Base-by-base conservation (phyloP, 2,329 filamentous ascomycete species). In the Aspergillus amoenus region DNA sequence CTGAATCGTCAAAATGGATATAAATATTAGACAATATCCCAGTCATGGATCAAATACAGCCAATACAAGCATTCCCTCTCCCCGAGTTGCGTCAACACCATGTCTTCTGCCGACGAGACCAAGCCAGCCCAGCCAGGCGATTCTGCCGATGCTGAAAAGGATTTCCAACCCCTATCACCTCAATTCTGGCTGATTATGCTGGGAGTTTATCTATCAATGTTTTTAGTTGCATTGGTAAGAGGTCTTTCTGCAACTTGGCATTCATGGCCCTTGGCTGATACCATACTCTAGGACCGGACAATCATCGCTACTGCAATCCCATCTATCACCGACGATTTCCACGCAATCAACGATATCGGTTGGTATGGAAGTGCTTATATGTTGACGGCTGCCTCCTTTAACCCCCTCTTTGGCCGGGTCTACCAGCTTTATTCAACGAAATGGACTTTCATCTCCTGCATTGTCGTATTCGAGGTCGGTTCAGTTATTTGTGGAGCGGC, bases 291-390 rank as follows among this genome's bases (percentile, higher is more conserved):
- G 21, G 64, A 67, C 21, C 60, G 62, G 18, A 71, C 69, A 34
- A 72, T 73, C 53, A 67, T 72, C 21, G 65, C 65, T 17, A 73
- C 68, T 4, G 71, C 71, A 8, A 73, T 72, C 45, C 71, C 71
- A 12, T 62, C 64, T 24, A 73, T 73, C 40, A 73, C 69, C 5
- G 65, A 73, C 59, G 53, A 70, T 24, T 73, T 73, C 59, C 62
- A 70, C 27, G 58, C 47, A 7, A 47, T 59, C 15, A 51, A 24
- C 5, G 56, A 58, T 13, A 52, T 54, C 13, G 56, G 51, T 7
- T 58, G 56, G 56, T 58, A 58, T 45, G 51, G 44, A 5, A 46
- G 51, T 24, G 51, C 51, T 15, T 54, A 58, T 18, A 47, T 50
- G 40, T 45, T 54, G 27, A 51, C 51, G 3, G 37, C n/a, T n/a